A percentile compares a stretch with the other conserved stretches of the same genome.
Conservation (phyloP, 306 rosid species). For the Datisca glomerata region DNA sequence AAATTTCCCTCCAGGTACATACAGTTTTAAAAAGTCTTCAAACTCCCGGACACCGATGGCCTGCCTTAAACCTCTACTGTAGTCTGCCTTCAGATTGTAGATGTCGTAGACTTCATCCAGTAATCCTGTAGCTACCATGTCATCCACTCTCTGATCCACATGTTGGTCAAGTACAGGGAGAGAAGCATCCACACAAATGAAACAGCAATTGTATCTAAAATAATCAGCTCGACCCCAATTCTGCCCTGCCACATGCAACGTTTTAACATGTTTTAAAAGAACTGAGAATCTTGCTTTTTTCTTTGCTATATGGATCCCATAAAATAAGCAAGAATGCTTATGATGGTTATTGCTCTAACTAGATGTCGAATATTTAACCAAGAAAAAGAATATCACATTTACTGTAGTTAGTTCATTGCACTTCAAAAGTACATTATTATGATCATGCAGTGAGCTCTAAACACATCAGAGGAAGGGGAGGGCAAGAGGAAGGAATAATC, state of each 20-base stretch:
- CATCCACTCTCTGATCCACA: constrained; percentile 78
- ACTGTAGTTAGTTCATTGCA: too few relatives aligned
- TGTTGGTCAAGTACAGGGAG: constrained; percentile 62
- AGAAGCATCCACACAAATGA: constrained; percentile 66
- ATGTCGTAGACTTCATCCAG: constrained; percentile 71
- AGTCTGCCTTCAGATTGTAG: constrained; percentile 47
- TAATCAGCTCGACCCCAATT: constrained; percentile 83
- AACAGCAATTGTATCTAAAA: constrained; percentile 73
- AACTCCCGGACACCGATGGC: constrained; percentile 91
- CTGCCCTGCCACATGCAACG: constrained; percentile 76
- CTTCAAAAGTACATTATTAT: too few relatives aligned
- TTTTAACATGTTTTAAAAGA: neutral
- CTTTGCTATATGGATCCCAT: too few relatives aligned
- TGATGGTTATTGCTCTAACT: neutral
- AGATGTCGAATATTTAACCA: too few relatives aligned
- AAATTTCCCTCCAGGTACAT: constrained; percentile 15
- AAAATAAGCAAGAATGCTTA: neutral
- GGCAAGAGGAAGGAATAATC: too few relatives aligned
- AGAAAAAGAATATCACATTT: too few relatives aligned
- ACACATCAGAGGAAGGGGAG: too few relatives aligned
- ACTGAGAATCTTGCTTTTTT: too few relatives aligned
- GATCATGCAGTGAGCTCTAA: too few relatives aligned
- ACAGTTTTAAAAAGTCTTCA: constrained; percentile 36
- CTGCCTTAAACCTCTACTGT: constrained; percentile 71
- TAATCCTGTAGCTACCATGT: constrained; percentile 72